These are phyloP conservation scores for Crithidia mellificae DNA, from an alignment of 208 protist species.

Conservation along the genomic window DNA sequence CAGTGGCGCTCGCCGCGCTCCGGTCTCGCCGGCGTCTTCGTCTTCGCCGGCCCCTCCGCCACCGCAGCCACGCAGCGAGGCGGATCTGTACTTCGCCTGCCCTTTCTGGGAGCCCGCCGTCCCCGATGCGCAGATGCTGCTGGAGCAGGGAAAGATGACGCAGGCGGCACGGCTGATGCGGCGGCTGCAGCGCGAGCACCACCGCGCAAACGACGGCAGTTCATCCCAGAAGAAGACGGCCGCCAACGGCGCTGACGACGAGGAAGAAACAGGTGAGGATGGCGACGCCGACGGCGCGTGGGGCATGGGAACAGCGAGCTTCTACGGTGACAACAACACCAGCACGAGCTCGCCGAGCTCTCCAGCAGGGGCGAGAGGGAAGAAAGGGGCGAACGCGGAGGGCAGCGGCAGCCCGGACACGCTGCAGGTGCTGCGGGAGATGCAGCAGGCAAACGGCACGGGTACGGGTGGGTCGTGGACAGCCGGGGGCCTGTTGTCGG, in stretches of 20 bases:
- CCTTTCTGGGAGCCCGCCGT: conserved; percentile 45
- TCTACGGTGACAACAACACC: background rate
- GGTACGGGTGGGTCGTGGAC: conserved; percentile 16
- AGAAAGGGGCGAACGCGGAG: no score
- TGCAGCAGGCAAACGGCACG: background rate
- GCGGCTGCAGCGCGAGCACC: conserved; percentile 10
- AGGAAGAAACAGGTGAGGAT: no score
- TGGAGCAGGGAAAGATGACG: conserved; percentile 54
- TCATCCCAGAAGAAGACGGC: no score
- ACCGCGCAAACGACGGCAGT: background rate
- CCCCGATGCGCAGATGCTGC: conserved; percentile 34
- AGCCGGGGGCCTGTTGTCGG: conserved; percentile 11
- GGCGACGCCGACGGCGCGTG: background rate
- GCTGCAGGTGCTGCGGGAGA: conserved; percentile 10
- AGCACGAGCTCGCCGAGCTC: background rate
- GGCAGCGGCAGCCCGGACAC: background rate
- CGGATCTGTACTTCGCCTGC: conserved; percentile 42
- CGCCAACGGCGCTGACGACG: background rate
- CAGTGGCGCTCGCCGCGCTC: background rate
- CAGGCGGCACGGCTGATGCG: conserved; percentile 37
- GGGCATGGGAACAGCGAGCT: background rate
- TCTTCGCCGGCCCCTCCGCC: background rate
- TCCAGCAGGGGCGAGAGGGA: background rate
- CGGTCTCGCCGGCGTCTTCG: background rate
- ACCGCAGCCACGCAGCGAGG: conserved; percentile 15